phyloP scores from a whole-genome alignment of 768 basidiomycete species.

The Tulasnella sp. region DNA sequence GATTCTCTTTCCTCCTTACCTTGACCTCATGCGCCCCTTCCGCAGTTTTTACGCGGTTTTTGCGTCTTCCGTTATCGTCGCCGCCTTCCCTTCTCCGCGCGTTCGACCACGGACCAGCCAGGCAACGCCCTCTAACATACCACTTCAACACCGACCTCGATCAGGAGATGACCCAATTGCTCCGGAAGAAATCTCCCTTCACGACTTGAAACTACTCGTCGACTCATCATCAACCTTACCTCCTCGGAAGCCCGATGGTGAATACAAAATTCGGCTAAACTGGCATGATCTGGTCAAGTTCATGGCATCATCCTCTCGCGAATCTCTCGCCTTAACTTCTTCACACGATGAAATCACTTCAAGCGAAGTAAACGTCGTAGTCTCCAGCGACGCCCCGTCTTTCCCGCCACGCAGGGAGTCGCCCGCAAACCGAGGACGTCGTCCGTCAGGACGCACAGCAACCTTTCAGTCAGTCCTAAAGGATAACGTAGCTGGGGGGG shows the following conservation, averaged over 20 bases:
- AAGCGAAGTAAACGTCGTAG: background rate
- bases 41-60: background rate
- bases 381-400: background rate
- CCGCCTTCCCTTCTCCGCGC: background rate
- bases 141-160: background rate
- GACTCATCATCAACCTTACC: background rate
- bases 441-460: background rate
- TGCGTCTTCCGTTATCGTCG: background rate
- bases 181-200: background rate
- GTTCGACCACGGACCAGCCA: background rate
- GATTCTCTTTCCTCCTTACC: background rate
- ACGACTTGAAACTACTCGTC: background rate
- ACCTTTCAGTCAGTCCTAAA: background rate
- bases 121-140: background rate
- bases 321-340: background rate
- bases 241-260: background rate
- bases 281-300: background rate
- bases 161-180: background rate
- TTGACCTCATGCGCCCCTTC: background rate
- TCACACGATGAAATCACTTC: background rate
- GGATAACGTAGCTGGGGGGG: background rate
- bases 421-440: background rate
- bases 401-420: background rate
- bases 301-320: background rate
- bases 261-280: background rate